Evolutionary conservation across 2,329 filamentous ascomycete genomes (phyloP), one percentile per base, ranked within the genome.

Genomic region (Aspergillus thermomutatus): DNA sequence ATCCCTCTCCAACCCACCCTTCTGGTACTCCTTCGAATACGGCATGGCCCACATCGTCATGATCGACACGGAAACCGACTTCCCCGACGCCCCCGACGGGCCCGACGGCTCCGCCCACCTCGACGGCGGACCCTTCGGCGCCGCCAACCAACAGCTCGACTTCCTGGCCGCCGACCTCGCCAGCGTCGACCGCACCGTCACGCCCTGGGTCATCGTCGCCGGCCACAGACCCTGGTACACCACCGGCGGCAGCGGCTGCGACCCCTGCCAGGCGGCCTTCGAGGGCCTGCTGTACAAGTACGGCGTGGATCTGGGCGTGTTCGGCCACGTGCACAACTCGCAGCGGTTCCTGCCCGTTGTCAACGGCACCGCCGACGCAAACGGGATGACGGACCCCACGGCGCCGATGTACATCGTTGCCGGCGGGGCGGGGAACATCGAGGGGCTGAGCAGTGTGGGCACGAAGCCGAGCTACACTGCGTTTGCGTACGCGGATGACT

Each of bases 11-110:
- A 75, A 79, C n/a, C 80, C 82, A 17, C 79, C 81, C 0, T 83
- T 84, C 64, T 85, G 82, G 82, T 85, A 83, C 71, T 82, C 80
- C 0, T 85, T 84, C 64, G 82, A 85, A 58, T 83, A 85, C 66
- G 82, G 82, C 57, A 81, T 83, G 79, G 76, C 73, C 0, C 82
- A 85, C 65, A 68, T 82, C 53, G 71, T 78, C 37, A 81, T 82
- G 80, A 76, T 84, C 58, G 72, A 85, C 71, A 84, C 82, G 0
- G 82, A 84, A 62, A 85, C 82, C 1, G 82, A 85, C 68, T 83
- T 85, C 59, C 62, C 74, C 3, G 54, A 76, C 47, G 82, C 81
- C 0, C 82, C 82, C 0, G 80, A 82, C 52, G 71, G 68, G 0
- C 66, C 66, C 0, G 74, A 66, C 5, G 79, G 79, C 0, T 77